Conservation (phyloP, 139 green algal species). For the Ettlia oleoabundans region DNA sequence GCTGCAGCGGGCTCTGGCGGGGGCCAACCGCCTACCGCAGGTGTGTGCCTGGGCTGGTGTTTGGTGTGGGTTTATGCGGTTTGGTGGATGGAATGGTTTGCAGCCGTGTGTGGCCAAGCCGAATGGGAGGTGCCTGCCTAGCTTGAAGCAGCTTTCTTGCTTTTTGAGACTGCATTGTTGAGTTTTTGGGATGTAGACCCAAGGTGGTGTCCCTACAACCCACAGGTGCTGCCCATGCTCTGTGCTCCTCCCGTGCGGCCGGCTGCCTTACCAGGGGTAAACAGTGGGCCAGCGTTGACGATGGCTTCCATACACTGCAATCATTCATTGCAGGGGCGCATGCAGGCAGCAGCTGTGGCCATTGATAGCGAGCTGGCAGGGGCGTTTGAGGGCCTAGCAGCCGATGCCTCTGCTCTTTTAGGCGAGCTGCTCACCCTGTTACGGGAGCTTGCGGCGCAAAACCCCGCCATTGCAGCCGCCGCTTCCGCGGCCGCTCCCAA, state of each 20-base stretch:
- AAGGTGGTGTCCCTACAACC: too few species aligned
- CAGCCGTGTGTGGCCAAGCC: too few species aligned
- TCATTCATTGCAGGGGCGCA: conserved; percentile 30
- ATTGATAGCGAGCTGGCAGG: conserved; percentile 23
- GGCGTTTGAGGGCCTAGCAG: conserved; percentile 13
- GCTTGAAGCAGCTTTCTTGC: too few species aligned
- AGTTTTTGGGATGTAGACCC: too few species aligned
- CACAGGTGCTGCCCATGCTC: too few species aligned
- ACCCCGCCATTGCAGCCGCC: conserved; percentile 44
- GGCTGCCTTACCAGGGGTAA: too few species aligned
- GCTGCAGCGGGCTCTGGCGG: conserved; percentile 66
- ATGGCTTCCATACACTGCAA: too few species aligned
- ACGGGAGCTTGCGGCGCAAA: conserved; percentile 50
- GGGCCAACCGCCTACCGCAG: conserved; percentile 57
- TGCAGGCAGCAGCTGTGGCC: conserved; percentile 1
- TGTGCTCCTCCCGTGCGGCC: too few species aligned
- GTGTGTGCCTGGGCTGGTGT: not conserved
- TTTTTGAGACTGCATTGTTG: not conserved
- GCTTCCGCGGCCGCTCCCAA: not conserved
- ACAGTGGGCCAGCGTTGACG: too few species aligned
- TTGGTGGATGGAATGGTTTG: too few species aligned
- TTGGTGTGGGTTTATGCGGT: not conserved
- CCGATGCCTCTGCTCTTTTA: conserved; percentile 39
- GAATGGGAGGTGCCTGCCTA: too few species aligned
- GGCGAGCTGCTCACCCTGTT: conserved; percentile 60